Evolutionary conservation across 2,329 filamentous ascomycete genomes (phyloP).

Genomic region (Hypoxylon sp.): DNA sequence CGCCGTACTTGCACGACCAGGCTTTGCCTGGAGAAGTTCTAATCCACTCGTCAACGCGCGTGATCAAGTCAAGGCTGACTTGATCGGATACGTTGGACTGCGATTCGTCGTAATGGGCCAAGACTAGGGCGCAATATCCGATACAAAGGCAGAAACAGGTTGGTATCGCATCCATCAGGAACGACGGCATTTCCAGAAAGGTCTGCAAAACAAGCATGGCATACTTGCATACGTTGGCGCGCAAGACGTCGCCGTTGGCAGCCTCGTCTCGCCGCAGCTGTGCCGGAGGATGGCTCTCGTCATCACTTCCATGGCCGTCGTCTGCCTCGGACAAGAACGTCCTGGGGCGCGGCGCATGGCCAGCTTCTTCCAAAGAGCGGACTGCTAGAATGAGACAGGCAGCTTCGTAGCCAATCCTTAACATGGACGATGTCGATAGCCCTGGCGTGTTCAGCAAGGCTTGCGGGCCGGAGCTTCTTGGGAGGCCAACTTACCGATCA

Average conservation of each 20-base stretch:
- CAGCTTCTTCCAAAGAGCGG: slow-evolving; percentile 43
- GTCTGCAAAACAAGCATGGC: slow-evolving; percentile 44
- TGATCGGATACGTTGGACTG: slow-evolving; percentile 43
- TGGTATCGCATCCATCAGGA: slow-evolving; percentile 43
- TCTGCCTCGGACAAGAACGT: slow-evolving; percentile 41
- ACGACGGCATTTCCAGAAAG: slow-evolving; percentile 45
- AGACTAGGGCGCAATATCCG: slow-evolving; percentile 46
- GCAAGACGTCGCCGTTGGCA: slow-evolving; percentile 33
- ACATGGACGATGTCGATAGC: slow-evolving; percentile 46
- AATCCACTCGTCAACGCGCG: slow-evolving; percentile 43
- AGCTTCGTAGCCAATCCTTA: slow-evolving; percentile 47
- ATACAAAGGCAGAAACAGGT: slow-evolving; percentile 45
- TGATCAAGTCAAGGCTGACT: slow-evolving; percentile 42
- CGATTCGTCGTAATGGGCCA: slow-evolving; percentile 45
- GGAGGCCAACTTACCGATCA: slow-evolving; percentile 41
- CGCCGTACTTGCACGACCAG: slow-evolving; percentile 45
- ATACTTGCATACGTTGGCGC: slow-evolving; percentile 41
- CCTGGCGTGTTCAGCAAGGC: slow-evolving; percentile 31
- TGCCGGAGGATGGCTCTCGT: slow-evolving; percentile 15
- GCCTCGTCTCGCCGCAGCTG: slow-evolving; percentile 9
- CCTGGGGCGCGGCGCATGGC: slow-evolving; percentile 41
- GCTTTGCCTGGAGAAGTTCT: slow-evolving; percentile 43
- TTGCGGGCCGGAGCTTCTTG: neutral
- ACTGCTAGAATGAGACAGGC: slow-evolving; percentile 47
- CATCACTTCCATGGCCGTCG: slow-evolving; percentile 21